Evolutionary conservation across 2,329 filamentous ascomycete species (phyloP).

Genomic region (Botrytis elliptica): DNA sequence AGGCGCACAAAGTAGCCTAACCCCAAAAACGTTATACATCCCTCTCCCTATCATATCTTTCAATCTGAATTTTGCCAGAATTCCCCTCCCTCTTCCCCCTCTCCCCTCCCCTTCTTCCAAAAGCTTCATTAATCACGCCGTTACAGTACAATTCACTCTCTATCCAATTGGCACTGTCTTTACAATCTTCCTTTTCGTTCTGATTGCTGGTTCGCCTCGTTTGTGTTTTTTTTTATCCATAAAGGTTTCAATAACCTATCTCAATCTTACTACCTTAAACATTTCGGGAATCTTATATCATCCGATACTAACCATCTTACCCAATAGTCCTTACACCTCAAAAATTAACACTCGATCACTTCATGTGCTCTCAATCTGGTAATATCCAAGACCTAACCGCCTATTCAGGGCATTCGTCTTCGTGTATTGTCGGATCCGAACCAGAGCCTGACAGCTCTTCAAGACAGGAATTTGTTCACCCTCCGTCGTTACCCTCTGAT

Average conservation of each 20-base stretch:
- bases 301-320: constrained; percentile 28
- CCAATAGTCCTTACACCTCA: constrained; percentile 33
- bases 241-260: constrained; percentile 22
- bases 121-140: neutral
- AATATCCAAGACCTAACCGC: constrained; percentile 39
- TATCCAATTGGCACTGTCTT: constrained; percentile 11
- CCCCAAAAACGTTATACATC: constrained; percentile 5
- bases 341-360: constrained; percentile 35
- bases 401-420: constrained; percentile 37
- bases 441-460: constrained; percentile 39
- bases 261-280: constrained; percentile 13
- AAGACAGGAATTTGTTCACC: constrained; percentile 37
- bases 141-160: neutral
- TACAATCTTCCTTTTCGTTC: constrained; percentile 11
- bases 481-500: constrained; percentile 35
- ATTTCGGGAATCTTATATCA: constrained; percentile 2
- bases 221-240: constrained; percentile 4
- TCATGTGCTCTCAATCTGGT: constrained; percentile 42
- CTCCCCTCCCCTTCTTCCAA: neutral
- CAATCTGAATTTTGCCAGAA: neutral
- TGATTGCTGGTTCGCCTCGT: constrained; percentile 8
- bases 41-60: neutral
- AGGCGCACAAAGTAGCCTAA: constrained; percentile 17
- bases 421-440: constrained; percentile 39
- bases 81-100: neutral